These are phyloP conservation scores for Solanum medicagineum DNA, from an alignment of 257 asterid genomes.

Conservation along the genomic window DNA sequence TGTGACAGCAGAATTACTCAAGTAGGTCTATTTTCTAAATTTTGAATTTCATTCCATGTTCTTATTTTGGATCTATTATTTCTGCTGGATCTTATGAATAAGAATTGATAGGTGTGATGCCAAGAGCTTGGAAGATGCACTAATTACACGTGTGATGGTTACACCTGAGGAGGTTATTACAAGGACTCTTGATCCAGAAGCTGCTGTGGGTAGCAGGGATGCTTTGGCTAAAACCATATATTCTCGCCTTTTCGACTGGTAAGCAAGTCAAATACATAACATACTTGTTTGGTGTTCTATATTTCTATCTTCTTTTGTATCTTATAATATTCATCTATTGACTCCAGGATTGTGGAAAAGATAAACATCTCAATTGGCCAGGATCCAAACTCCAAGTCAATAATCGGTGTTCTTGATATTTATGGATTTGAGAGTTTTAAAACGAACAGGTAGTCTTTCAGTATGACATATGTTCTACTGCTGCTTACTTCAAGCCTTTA, in stretches of 20 bases:
- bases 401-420: slow-evolving; percentile 94
- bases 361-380: slow-evolving; percentile 93
- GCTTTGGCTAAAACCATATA: slow-evolving; percentile 85
- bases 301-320: background rate
- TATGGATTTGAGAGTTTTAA: slow-evolving; percentile 97
- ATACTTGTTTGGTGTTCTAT: background rate
- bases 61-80: background rate
- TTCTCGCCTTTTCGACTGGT: slow-evolving; percentile 93
- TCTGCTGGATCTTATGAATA: slow-evolving; percentile 1
- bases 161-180: slow-evolving; percentile 96
- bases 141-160: slow-evolving; percentile 94
- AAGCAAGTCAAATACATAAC: slow-evolving; percentile 1
- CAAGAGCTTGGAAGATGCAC: slow-evolving; percentile 92
- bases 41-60: background rate
- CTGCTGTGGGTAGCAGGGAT: slow-evolving; percentile 93
- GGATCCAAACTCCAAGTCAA: slow-evolving; percentile 92
- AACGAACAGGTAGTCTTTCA: slow-evolving; percentile 33
- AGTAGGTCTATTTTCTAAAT: slow-evolving; percentile 31
- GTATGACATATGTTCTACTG: background rate
- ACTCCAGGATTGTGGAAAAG: slow-evolving; percentile 83
- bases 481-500: background rate
- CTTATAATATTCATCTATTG: slow-evolving; percentile 4
- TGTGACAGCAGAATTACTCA: slow-evolving; percentile 75
- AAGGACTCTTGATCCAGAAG: slow-evolving; percentile 88
- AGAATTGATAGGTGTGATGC: slow-evolving; percentile 67